Evolutionary conservation across 352 stramenopile species (phyloP).

Genomic region (Pythium plurisporium): DNA sequence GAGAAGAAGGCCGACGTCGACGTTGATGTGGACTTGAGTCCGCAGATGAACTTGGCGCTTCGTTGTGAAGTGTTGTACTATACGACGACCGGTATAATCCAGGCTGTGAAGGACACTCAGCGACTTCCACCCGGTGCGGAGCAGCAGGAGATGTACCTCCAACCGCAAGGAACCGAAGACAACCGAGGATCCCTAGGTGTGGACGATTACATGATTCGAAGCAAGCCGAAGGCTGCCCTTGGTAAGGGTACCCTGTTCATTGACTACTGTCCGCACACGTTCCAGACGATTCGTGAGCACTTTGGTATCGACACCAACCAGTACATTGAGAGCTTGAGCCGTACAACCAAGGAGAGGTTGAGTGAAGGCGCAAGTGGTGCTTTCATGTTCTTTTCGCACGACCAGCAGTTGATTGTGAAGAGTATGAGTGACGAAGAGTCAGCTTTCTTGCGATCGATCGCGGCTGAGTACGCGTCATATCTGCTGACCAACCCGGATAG

Average conservation of each 20-base stretch:
- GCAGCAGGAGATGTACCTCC: too few species aligned
- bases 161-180: too few species aligned
- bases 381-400: conserved; percentile 91
- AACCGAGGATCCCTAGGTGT: too few species aligned
- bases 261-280: conserved; percentile 85
- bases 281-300: conserved; percentile 84
- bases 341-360: conserved; percentile 84
- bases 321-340: conserved; percentile 79
- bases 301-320: conserved; percentile 84
- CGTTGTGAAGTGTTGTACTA: conserved; percentile 88
- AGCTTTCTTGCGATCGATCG: conserved; percentile 81
- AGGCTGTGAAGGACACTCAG: conserved; percentile 78
- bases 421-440: conserved; percentile 87
- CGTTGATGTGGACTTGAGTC: conserved; percentile 79
- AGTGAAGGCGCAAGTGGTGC: conserved; percentile 85
- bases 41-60: conserved; percentile 85
- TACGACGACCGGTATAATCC: conserved; percentile 87
- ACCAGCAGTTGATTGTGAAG: conserved; percentile 89
- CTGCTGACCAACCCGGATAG: conserved; percentile 78
- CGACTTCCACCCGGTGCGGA: conserved; percentile 59
- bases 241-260: conserved; percentile 87
- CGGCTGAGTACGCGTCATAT: conserved; percentile 85
- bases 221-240: conserved; percentile 58
- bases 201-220: conserved; percentile 72
- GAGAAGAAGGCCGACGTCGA: conserved; percentile 54